Evolutionary conservation across 441 rosid genomes (phyloP), one percentile per base, ranked within the genome.

Genomic region (Kokia cookei): DNA sequence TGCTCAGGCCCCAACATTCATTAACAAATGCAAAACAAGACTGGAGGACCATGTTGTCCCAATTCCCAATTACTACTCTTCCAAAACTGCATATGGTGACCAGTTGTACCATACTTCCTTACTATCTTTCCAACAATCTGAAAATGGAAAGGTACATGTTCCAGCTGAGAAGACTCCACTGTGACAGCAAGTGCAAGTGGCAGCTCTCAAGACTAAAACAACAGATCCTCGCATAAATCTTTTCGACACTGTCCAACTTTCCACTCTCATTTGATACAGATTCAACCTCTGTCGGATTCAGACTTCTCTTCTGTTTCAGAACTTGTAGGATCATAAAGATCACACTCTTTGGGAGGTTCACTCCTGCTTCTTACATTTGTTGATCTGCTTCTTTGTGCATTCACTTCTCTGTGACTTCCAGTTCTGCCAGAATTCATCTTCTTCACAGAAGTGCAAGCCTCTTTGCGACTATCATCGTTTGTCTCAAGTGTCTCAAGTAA

Each of bases 401-500:
- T 87, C 66, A 75, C 86, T 15, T 77, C 77, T 51, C 75, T 74
- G 60, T 69, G 79, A 68, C 80, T 47, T 48, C 55, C 62, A n/a
- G 62, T 68, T 73, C 67, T 40, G 17, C 62, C 69, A 13, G 61
- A 74, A 11, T 50, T 57, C 73, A 77, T 79, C 78, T 70, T 77
- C 54, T 66, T 75, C 4, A 12, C 11, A 17, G 71, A 65, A 62
- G 43, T 47, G 24, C 2, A 48, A 12, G 73, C 79, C 40, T 84
- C 92, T 64, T 84, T 97, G 0, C 76, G 78, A 22, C 59, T 74
- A 60, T 62, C 73, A 5, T 71, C 87, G 19, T 75, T 82, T 3
- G 84, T 77, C 77, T 87, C 87, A 70, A 86, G 81, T 64, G 78
- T 77, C 82, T 90, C 97, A 0, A 96, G 98, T 47, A 89, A 75